These are phyloP conservation scores for Schizophyllum amplum DNA, from an alignment of 1,284 basidiomycete species.

Conservation along the genomic window DNA sequence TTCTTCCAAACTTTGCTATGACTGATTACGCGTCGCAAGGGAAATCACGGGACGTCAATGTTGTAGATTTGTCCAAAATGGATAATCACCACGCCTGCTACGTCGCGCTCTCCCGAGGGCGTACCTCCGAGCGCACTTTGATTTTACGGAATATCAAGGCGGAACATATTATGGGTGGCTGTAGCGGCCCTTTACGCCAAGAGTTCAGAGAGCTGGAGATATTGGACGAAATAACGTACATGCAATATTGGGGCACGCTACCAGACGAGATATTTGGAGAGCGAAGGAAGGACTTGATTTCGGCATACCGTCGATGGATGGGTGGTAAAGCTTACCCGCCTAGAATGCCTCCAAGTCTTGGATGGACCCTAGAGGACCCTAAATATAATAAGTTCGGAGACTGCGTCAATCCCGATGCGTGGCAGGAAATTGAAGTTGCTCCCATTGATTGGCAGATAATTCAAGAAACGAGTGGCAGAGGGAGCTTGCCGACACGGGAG, in stretches of 20 bases:
- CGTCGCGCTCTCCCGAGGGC: background rate
- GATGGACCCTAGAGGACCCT: too few species aligned
- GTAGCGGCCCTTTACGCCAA: background rate
- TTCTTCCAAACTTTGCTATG: background rate
- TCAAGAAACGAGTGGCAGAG: too few species aligned
- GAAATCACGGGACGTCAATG: background rate
- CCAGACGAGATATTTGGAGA: background rate
- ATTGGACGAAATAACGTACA: background rate
- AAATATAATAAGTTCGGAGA: too few species aligned
- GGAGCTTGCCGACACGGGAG: too few species aligned
- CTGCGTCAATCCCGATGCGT: too few species aligned
- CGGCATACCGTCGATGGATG: too few species aligned
- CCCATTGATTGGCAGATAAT: too few species aligned
- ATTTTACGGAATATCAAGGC: background rate
- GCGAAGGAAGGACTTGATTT: background rate
- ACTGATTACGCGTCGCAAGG: conserved; percentile 1
- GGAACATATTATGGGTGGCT: background rate
- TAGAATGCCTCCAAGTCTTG: too few species aligned
- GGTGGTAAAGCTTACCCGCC: too few species aligned
- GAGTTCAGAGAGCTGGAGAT: background rate
- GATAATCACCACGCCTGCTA: background rate
- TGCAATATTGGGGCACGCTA: background rate
- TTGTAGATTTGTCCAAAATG: background rate
- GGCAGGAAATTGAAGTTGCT: too few species aligned
- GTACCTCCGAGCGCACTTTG: background rate